Evolutionary conservation across 2,329 filamentous ascomycete genomes (phyloP).

Genomic region (Alternaria novae-zelandiae): DNA sequence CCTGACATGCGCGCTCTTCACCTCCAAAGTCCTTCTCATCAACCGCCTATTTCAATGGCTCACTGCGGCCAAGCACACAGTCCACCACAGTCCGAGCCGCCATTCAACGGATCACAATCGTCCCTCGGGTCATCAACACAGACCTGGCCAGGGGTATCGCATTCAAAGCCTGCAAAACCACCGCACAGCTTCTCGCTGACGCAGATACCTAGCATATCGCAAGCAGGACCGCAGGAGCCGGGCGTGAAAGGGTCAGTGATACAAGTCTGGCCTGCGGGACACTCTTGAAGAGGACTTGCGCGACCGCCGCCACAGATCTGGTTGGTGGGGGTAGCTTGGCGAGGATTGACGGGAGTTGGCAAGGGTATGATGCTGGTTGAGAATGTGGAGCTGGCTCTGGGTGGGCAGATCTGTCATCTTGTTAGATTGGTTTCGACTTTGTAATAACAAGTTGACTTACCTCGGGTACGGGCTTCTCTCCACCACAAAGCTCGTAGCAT

Average conservation of each 20-base stretch:
- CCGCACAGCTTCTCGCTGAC: constrained; percentile 49
- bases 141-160: constrained; percentile 36
- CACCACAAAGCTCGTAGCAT: constrained; percentile 34
- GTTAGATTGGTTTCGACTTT: background rate
- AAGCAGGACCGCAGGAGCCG: constrained; percentile 44
- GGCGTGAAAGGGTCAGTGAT: constrained; percentile 39
- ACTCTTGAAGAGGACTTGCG: constrained; percentile 3
- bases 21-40: background rate
- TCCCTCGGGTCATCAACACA: constrained; percentile 55
- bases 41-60: background rate
- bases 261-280: constrained; percentile 30
- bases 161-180: constrained; percentile 49
- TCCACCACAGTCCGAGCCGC: constrained; percentile 53
- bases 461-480: constrained; percentile 14
- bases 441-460: background rate
- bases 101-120: constrained; percentile 48
- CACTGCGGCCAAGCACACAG: constrained; percentile 47
- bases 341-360: background rate
- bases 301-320: constrained; percentile 39
- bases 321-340: constrained; percentile 16
- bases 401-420: constrained; percentile 1
- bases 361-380: background rate
- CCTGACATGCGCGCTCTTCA: background rate
- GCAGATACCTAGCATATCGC: constrained; percentile 44
- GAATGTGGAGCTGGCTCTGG: background rate